These are phyloP conservation scores for Verticillium isaacii DNA, from an alignment of 2,329 filamentous ascomycete species.

Conservation along the genomic window DNA sequence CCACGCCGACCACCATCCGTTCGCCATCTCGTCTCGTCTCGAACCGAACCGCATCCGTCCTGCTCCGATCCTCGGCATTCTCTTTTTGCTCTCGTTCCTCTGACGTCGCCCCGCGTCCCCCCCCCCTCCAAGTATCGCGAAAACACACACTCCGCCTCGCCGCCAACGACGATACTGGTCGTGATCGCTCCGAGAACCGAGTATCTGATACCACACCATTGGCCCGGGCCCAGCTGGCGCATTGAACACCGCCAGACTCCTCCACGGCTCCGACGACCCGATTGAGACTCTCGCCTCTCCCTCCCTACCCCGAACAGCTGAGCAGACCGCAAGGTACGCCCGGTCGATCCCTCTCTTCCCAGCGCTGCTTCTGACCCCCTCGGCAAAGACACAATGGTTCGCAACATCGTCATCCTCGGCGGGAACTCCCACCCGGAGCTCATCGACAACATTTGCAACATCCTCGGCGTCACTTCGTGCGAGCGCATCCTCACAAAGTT, in stretches of 20 bases:
- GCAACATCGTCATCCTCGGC: slow-evolving; percentile 90
- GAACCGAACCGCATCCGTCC: slow-evolving; percentile 2
- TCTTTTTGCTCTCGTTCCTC: not conserved
- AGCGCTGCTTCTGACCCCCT: not conserved
- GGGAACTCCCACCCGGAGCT: slow-evolving; percentile 89
- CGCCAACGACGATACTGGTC: not conserved
- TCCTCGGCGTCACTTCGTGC: slow-evolving; percentile 80
- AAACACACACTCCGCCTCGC: not conserved
- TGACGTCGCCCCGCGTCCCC: not conserved
- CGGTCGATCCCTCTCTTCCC: not conserved
- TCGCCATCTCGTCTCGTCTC: not conserved
- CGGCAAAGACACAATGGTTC: slow-evolving; percentile 61
- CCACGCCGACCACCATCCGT: not conserved
- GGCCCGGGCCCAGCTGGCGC: not conserved
- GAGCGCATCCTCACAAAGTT: slow-evolving; percentile 87
- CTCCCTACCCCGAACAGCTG: not conserved
- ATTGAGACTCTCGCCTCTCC: not conserved
- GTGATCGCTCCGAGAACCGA: not conserved
- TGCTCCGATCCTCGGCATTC: slow-evolving; percentile 14
- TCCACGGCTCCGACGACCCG: not conserved
- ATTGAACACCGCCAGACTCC: not conserved
- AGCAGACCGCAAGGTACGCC: not conserved
- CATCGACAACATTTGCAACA: slow-evolving; percentile 80
- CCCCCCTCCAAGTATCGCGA: not conserved
- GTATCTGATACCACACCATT: not conserved